A percentile compares a stretch with the other conserved stretches of the same genome.
These are phyloP conservation scores for Euphrasia arctica DNA, from an alignment of 305 asterid species.

Conservation along the genomic window DNA sequence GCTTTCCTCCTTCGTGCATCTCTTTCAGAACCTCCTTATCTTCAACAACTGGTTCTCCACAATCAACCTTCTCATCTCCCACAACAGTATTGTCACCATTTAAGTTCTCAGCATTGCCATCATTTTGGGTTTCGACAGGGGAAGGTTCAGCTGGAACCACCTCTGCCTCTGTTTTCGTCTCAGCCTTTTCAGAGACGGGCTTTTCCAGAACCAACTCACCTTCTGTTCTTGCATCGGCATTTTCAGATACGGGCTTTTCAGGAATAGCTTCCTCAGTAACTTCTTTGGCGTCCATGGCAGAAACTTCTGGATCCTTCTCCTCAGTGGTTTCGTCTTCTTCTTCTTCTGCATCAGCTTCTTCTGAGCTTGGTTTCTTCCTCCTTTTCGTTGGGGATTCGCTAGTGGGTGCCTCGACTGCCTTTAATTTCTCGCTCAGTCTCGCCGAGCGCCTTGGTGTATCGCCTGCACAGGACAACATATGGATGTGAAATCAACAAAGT, in stretches of 20 bases:
- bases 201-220: too few relatives aligned
- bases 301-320: slow-evolving; percentile 18
- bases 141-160: slow-evolving; percentile 12
- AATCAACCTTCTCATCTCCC: slow-evolving; percentile 15
- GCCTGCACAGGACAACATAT: slow-evolving; percentile 36
- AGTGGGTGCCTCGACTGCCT: slow-evolving; percentile 37
- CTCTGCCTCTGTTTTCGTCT: slow-evolving; percentile 25
- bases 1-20: slow-evolving; percentile 25
- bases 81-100: slow-evolving; percentile 17
- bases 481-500: not conserved
- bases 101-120: slow-evolving; percentile 21
- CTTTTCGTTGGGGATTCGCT: slow-evolving; percentile 47
- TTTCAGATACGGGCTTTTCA: slow-evolving; percentile 5
- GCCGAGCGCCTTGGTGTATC: slow-evolving; percentile 68
- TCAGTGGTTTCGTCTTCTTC: slow-evolving; percentile 25
- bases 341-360: slow-evolving; percentile 33
- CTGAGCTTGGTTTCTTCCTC: slow-evolving; percentile 37
- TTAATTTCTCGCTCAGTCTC: slow-evolving; percentile 50
- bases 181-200: slow-evolving; percentile 20
- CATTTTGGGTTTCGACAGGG: not conserved
- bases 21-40: slow-evolving; percentile 27
- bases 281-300: slow-evolving; percentile 31
- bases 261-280: slow-evolving; percentile 24
- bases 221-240: too few relatives aligned
- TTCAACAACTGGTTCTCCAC: slow-evolving; percentile 11